These are phyloP conservation scores for Wickerhamiella bombiphila DNA, from an alignment of 805 yeast species.

Conservation along the genomic window DNA sequence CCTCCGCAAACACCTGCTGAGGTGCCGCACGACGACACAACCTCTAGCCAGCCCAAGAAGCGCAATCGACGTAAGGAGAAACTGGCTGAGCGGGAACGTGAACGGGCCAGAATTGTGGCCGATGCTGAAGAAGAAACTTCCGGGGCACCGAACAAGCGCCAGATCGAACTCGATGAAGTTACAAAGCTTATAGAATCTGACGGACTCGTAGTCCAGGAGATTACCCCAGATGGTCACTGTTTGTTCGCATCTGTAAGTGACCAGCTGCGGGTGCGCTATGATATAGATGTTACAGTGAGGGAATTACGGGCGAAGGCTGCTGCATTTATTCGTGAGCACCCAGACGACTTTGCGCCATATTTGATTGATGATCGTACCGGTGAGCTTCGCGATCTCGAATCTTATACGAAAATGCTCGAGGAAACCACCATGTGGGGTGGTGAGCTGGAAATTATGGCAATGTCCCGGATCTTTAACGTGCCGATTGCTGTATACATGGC, in stretches of 20 bases:
- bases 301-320: constrained; percentile 55
- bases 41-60: constrained; percentile 7
- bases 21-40: too few relatives aligned
- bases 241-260: constrained; percentile 74
- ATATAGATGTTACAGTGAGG: constrained; percentile 26
- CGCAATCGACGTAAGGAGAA: constrained; percentile 79
- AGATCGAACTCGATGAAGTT: constrained; percentile 58
- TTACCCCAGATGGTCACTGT: constrained; percentile 89
- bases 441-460: constrained; percentile 77
- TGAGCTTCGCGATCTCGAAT: constrained; percentile 46
- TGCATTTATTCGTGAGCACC: constrained; percentile 44
- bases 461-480: constrained; percentile 53
- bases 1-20: constrained; percentile 15
- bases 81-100: constrained; percentile 61
- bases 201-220: constrained; percentile 46
- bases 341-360: constrained; percentile 65
- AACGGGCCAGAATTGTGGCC: constrained; percentile 41
- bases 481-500: constrained; percentile 68
- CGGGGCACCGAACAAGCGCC: constrained; percentile 48
- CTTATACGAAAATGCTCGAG: constrained; percentile 53
- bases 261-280: constrained; percentile 48
- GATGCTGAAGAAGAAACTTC: constrained; percentile 64
- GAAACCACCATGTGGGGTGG: constrained; percentile 94
- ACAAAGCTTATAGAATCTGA: constrained; percentile 35
- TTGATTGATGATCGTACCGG: constrained; percentile 66